Evolutionary conservation across 2,329 filamentous ascomycete species (phyloP).

Genomic region (Aspergillus oerlinghausenensis): DNA sequence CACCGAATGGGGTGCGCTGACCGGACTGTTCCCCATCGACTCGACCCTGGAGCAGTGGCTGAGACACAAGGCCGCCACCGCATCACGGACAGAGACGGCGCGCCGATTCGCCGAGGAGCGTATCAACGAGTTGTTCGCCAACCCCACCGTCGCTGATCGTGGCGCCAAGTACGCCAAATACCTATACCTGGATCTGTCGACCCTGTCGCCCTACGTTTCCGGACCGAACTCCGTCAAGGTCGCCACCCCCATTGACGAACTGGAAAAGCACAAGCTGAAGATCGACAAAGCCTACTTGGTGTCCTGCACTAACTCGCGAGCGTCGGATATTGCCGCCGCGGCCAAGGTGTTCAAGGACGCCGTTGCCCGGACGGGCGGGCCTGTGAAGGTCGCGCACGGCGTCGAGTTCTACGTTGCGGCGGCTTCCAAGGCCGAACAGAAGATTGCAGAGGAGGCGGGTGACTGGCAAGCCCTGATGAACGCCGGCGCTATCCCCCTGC

Average conservation of each 20-base stretch:
- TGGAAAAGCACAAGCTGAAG: conserved; percentile 69
- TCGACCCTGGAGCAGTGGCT: conserved; percentile 67
- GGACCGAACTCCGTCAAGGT: conserved; percentile 92
- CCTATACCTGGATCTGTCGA: conserved; percentile 75
- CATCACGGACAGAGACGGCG: conserved; percentile 44
- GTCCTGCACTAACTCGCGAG: conserved; percentile 81
- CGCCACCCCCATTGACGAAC: conserved; percentile 68
- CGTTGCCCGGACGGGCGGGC: conserved; percentile 54
- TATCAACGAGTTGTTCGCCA: conserved; percentile 67
- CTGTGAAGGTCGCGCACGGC: conserved; percentile 64
- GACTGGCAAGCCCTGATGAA: conserved; percentile 81
- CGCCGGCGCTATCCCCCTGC: conserved; percentile 69
- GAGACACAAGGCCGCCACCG: conserved; percentile 67
- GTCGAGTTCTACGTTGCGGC: conserved; percentile 89
- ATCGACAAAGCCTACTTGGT: conserved; percentile 84
- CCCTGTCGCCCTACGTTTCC: conserved; percentile 75
- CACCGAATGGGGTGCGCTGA: conserved; percentile 73
- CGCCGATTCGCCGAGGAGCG: conserved; percentile 66
- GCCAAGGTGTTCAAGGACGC: conserved; percentile 82
- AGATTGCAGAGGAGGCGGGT: conserved; percentile 69
- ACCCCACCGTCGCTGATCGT: conserved; percentile 65
- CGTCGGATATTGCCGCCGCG: conserved; percentile 75
- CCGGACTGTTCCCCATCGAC: conserved; percentile 78
- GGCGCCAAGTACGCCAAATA: conserved; percentile 79
- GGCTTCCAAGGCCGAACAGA: conserved; percentile 73